Evolutionary conservation across 1,139 yeast species (phyloP).

Genomic region (Protomyces macrosporus): DNA sequence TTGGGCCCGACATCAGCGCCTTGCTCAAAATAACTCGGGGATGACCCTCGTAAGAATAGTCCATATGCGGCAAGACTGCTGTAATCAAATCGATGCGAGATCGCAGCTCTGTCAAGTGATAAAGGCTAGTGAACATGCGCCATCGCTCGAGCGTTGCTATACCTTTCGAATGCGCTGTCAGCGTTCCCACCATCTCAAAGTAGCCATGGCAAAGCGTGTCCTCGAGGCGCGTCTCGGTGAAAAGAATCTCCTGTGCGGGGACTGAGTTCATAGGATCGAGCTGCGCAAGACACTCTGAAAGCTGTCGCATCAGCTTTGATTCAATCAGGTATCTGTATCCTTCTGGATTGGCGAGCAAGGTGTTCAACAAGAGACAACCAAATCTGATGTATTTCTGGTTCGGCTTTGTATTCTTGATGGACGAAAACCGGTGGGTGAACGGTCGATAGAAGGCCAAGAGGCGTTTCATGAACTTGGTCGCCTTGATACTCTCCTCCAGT

Average conservation of each 20-base stretch:
- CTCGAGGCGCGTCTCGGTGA: slow-evolving; percentile 56
- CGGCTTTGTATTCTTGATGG: slow-evolving; percentile 49
- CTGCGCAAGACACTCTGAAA: slow-evolving; percentile 83
- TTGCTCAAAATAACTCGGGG: slow-evolving; percentile 62
- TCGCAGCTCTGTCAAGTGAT: slow-evolving; percentile 58
- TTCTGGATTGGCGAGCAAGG: slow-evolving; percentile 56
- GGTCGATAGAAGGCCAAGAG: slow-evolving; percentile 85
- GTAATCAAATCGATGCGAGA: slow-evolving; percentile 58
- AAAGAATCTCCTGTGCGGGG: slow-evolving; percentile 65
- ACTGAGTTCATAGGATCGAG: slow-evolving; percentile 72
- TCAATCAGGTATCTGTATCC: slow-evolving; percentile 66
- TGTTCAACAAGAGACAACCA: slow-evolving; percentile 67
- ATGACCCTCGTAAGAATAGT: slow-evolving; percentile 60
- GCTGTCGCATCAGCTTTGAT: slow-evolving; percentile 74
- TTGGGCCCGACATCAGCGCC: slow-evolving; percentile 55
- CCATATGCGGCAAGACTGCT: slow-evolving; percentile 55
- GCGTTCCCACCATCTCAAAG: slow-evolving; percentile 66
- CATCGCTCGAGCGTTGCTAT: slow-evolving; percentile 65
- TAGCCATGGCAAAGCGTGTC: slow-evolving; percentile 71
- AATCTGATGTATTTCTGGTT: slow-evolving; percentile 57
- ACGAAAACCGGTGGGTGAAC: slow-evolving; percentile 77
- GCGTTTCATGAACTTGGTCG: slow-evolving; percentile 80
- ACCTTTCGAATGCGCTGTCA: slow-evolving; percentile 59
- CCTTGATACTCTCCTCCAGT: slow-evolving; percentile 70
- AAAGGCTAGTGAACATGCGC: slow-evolving; percentile 76